phyloP scores from a whole-genome alignment of 129 eudicot species.

The Heracleum sosnowskyi region DNA sequence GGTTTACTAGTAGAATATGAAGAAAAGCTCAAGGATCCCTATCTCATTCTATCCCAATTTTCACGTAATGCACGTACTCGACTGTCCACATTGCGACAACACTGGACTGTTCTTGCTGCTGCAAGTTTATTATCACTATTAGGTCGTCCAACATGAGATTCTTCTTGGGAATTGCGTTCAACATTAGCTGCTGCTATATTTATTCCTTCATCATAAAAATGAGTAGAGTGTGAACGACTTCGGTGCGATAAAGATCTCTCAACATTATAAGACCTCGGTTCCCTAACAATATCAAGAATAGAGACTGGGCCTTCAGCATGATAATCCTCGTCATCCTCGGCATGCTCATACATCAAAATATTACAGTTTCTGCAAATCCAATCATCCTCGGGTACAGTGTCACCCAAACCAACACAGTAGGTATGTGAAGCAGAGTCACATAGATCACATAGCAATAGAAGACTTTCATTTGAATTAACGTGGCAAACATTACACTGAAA shows the following conservation, averaged over 20 bases:
- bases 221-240: constrained; percentile 11
- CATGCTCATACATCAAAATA: constrained; percentile 42
- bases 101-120: constrained; percentile 27
- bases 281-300: constrained; percentile 43
- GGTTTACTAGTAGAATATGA: constrained; percentile 1
- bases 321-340: constrained; percentile 24
- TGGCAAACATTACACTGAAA: constrained; percentile 41
- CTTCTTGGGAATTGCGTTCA: constrained; percentile 3
- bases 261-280: constrained; percentile 7
- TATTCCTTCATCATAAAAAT: background rate
- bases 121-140: constrained; percentile 15
- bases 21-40: constrained; percentile 47
- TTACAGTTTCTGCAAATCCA: constrained; percentile 72
- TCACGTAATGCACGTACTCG: constrained; percentile 58
- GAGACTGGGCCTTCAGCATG: background rate
- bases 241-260: constrained; percentile 17
- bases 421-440: constrained; percentile 74
- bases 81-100: constrained; percentile 44
- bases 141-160: background rate
- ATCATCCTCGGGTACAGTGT: constrained; percentile 72
- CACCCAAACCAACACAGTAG: constrained; percentile 74
- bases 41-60: constrained; percentile 54
- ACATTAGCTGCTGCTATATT: background rate
- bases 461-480: constrained; percentile 34
- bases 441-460: constrained; percentile 70